phyloP scores from a whole-genome alignment of 2,329 filamentous ascomycete species.

The Chalaropsis ovoidea region DNA sequence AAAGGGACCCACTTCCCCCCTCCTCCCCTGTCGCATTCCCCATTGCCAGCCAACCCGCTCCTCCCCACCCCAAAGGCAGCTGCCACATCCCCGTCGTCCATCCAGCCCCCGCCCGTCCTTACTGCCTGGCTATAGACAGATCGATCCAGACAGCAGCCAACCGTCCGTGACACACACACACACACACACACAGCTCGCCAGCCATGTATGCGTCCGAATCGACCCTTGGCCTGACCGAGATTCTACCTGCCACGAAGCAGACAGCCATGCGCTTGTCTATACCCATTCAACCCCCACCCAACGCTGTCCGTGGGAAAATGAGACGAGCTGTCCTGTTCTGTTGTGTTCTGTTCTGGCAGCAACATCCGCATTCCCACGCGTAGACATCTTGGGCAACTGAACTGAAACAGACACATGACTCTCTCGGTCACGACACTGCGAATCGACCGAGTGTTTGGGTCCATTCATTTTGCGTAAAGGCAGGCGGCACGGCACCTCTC shows the following conservation, averaged over 20 bases:
- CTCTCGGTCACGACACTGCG: neutral
- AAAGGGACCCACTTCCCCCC: neutral
- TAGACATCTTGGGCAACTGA: neutral
- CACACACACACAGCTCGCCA: no score
- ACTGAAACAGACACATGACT: neutral
- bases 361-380: neutral
- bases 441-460: neutral
- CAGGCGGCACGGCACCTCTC: no score
- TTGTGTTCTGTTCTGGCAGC: neutral
- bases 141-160: neutral
- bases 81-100: neutral
- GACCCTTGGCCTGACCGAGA: neutral
- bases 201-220: neutral
- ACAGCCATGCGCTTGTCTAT: neutral
- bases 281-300: neutral
- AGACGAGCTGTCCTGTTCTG: neutral
- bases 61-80: neutral
- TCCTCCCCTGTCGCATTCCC: neutral
- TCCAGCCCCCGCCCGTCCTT: neutral
- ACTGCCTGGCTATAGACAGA: neutral
- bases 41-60: no score
- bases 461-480: neutral
- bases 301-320: neutral
- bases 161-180: neutral
- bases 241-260: neutral